A percentile compares a stretch with the other conserved stretches of the same genome.
Evolutionary conservation across 768 basidiomycete species (phyloP).

Genomic region (Phlegmacium glaucopus): DNA sequence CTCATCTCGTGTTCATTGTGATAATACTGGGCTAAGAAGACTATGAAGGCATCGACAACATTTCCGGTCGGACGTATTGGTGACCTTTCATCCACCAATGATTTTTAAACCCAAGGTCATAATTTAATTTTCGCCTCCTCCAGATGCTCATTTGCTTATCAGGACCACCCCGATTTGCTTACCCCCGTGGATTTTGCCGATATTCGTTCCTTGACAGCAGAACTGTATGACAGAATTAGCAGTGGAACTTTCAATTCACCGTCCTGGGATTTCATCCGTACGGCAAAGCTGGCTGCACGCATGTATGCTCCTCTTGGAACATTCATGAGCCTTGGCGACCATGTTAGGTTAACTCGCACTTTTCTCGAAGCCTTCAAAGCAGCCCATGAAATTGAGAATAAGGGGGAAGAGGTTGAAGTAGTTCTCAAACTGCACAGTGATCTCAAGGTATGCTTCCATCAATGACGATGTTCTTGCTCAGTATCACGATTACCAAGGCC

Average conservation of each 20-base stretch:
- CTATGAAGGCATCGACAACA: conserved; percentile 71
- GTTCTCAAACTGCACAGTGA: conserved; percentile 40
- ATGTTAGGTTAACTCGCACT: conserved; percentile 69
- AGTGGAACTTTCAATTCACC: conserved; percentile 82
- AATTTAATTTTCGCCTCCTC: not conserved
- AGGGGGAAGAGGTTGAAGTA: conserved; percentile 18
- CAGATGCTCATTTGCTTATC: not conserved
- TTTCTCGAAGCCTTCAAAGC: conserved; percentile 78
- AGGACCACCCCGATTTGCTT: conserved; percentile 73
- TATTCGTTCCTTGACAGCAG: conserved; percentile 57
- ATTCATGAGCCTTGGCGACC: conserved; percentile 78
- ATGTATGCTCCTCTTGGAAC: conserved; percentile 91
- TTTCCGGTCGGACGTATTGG: conserved; percentile 84
- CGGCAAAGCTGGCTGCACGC: conserved; percentile 71
- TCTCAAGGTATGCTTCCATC: conserved; percentile 48
- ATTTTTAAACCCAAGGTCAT: conserved; percentile 60
- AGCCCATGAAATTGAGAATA: conserved; percentile 21
- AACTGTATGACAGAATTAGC: conserved; percentile 66
- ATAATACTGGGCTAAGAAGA: conserved; percentile 8
- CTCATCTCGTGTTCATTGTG: conserved; percentile 1
- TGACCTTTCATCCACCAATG: conserved; percentile 75
- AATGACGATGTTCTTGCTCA: not conserved
- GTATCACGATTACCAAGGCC: conserved; percentile 32
- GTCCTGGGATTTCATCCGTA: conserved; percentile 75
- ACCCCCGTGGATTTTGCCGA: conserved; percentile 59